Conservation (phyloP, 208 protist species). For the Endotrypanum monterogeii region DNA sequence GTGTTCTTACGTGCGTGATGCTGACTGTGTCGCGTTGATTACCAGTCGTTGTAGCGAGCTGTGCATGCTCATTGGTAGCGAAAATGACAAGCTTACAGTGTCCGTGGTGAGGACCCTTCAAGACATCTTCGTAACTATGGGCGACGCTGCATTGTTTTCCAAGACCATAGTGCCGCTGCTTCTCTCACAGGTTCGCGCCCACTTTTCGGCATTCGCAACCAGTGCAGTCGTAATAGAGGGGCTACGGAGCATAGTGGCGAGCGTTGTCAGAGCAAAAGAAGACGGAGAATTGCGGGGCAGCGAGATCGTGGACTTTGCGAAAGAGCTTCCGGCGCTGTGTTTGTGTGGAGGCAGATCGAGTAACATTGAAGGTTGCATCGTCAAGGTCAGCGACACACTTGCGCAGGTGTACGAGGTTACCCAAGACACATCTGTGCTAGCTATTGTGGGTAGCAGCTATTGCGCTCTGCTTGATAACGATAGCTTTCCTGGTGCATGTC, state of each 20-base stretch:
- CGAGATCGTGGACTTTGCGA: slow-evolving; percentile 13
- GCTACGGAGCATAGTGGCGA: slow-evolving; percentile 23
- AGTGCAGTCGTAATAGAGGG: slow-evolving; percentile 19
- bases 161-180: slow-evolving; percentile 18
- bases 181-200: slow-evolving; percentile 19
- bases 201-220: slow-evolving; percentile 15
- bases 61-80: slow-evolving; percentile 20
- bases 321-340: slow-evolving; percentile 19
- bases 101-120: slow-evolving; percentile 17
- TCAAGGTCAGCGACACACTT: slow-evolving; percentile 22
- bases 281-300: background rate
- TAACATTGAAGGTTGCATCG: slow-evolving; percentile 12
- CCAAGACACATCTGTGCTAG: slow-evolving; percentile 10
- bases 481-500: slow-evolving; percentile 13
- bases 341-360: slow-evolving; percentile 5
- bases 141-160: background rate
- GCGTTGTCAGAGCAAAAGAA: slow-evolving; percentile 5
- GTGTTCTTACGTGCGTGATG: slow-evolving; percentile 15
- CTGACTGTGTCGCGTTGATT: slow-evolving; percentile 10
- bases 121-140: slow-evolving; percentile 22
- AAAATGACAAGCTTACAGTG: slow-evolving; percentile 13
- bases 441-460: slow-evolving; percentile 15
- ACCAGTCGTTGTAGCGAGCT: slow-evolving; percentile 16
- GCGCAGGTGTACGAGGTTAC: slow-evolving; percentile 20
- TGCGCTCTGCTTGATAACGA: slow-evolving; percentile 11